Evolutionary conservation across 83 land plant genomes (phyloP).

Genomic region (Thuja plicata): DNA sequence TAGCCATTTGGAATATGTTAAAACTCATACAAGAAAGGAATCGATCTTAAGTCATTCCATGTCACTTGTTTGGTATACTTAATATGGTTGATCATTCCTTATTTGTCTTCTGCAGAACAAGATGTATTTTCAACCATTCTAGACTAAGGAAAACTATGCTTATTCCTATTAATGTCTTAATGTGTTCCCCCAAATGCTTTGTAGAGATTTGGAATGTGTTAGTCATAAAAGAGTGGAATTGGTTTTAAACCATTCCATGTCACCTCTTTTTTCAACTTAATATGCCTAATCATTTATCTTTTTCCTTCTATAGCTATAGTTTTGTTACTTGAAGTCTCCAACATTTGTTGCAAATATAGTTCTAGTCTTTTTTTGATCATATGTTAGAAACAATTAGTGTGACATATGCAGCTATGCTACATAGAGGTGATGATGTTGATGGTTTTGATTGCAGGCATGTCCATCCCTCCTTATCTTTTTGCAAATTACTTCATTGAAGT

Average conservation of each 20-base stretch:
- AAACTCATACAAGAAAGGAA: no score
- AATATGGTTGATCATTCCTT: not conserved
- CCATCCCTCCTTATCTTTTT: conserved; percentile 25
- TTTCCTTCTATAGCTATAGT: not conserved
- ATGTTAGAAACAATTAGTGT: not conserved
- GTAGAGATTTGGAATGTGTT: not conserved
- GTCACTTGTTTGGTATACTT: not conserved
- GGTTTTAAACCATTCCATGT: not conserved
- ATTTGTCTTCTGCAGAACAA: not conserved
- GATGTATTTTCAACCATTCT: not conserved
- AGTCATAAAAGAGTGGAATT: not conserved
- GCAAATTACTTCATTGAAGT: conserved; percentile 27
- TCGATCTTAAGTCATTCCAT: not conserved
- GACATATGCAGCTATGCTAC: not conserved
- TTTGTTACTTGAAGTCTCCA: not conserved
- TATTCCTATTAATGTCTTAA: not conserved
- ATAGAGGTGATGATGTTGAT: not conserved
- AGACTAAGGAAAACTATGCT: not conserved
- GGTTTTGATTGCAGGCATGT: conserved; percentile 35
- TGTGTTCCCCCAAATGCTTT: not conserved
- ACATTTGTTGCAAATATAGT: not conserved
- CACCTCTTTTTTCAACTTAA: not conserved
- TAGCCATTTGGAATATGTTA: not conserved
- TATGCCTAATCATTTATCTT: not conserved
- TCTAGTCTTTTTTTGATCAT: not conserved